Conservation (phyloP, 139 green algal genomes). For the Chlorella sp. region DNA sequence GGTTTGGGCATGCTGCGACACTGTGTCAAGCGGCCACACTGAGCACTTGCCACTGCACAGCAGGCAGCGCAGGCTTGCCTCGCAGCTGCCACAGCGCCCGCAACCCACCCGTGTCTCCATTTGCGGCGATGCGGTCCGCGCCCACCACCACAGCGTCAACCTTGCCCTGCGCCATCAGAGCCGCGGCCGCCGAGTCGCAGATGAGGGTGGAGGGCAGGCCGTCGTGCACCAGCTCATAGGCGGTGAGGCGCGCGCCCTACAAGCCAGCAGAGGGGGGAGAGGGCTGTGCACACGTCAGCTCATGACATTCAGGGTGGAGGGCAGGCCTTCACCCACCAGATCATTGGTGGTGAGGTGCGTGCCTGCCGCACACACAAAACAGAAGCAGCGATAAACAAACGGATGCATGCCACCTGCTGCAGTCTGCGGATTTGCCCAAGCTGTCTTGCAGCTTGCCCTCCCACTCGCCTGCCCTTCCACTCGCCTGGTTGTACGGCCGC, state of each 20-base stretch:
- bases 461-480: background rate
- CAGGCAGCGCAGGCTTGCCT: too few species aligned
- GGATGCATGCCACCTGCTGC: too few species aligned
- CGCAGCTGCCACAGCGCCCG: too few species aligned
- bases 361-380: background rate
- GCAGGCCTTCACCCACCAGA: background rate
- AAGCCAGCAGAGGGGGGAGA: too few species aligned
- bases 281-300: background rate
- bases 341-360: too few species aligned
- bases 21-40: too few species aligned
- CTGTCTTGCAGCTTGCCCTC: too few species aligned
- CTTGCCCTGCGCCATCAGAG: conserved; percentile 72
- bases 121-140: conserved; percentile 91
- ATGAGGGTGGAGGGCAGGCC: conserved; percentile 92
- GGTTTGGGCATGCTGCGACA: too few species aligned
- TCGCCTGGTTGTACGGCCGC: conserved; percentile 93
- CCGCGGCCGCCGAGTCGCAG: conserved; percentile 88
- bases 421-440: too few species aligned
- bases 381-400: background rate
- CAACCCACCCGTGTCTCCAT: conserved; percentile 44
- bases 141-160: conserved; percentile 94
- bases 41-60: too few species aligned
- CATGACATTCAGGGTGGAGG: too few species aligned
- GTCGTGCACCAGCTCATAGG: conserved; percentile 95
- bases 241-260: conserved; percentile 89